A percentile compares a stretch with the other conserved stretches of the same genome.
phyloP scores from a whole-genome alignment of 768 basidiomycete species.

The Russula ochroleuca region DNA sequence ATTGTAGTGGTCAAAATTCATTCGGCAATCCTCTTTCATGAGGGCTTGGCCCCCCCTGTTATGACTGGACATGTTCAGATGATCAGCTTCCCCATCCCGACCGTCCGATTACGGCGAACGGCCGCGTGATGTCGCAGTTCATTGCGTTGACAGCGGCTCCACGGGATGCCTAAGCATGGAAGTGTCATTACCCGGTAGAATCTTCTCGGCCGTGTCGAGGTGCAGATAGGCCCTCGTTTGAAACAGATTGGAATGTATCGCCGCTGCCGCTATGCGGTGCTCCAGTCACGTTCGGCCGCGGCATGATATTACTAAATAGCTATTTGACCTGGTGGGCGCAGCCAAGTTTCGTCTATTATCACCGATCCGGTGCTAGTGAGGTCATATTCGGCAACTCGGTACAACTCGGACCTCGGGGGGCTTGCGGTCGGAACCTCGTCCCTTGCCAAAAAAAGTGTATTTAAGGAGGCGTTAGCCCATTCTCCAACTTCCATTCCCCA shows the following conservation, averaged over 20 bases:
- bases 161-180: not conserved
- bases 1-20: conserved; percentile 6
- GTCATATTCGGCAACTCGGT: not conserved
- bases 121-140: too few relatives aligned
- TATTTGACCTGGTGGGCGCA: not conserved
- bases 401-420: not conserved
- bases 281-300: not conserved
- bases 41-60: not conserved
- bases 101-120: not conserved
- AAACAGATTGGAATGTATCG: not conserved
- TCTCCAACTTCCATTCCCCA: not conserved
- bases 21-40: not conserved
- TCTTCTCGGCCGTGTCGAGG: not conserved
- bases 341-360: not conserved
- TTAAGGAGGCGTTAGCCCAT: not conserved
- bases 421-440: not conserved
- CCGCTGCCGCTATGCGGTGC: not conserved
- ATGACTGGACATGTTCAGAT: too few relatives aligned
- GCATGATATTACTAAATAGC: not conserved
- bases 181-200: not conserved
- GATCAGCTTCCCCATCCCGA: not conserved
- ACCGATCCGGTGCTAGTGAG: not conserved
- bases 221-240: not conserved
- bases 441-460: not conserved
- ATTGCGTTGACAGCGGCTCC: not conserved